Evolutionary conservation across 768 basidiomycete species (phyloP).

Genomic region (Glaciozyma martinii): DNA sequence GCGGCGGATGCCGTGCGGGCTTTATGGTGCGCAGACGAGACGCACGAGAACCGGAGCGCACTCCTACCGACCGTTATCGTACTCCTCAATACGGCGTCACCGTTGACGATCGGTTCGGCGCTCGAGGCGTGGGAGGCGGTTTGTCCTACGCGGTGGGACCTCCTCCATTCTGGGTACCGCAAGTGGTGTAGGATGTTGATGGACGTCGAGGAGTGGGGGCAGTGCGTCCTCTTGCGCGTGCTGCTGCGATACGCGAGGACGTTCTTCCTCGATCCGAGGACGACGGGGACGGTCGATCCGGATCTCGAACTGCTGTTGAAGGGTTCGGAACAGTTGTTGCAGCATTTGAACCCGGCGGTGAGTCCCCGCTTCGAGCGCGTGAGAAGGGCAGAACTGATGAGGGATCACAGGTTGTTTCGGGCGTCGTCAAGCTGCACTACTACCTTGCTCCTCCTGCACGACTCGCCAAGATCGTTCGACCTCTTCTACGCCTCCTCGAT

Average conservation of each 20-base stretch:
- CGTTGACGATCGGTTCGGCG: conserved; percentile 78
- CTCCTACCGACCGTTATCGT: conserved; percentile 45
- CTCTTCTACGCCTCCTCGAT: conserved; percentile 60
- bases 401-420: conserved; percentile 62
- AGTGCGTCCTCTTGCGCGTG: conserved; percentile 66
- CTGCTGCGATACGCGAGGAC: conserved; percentile 70
- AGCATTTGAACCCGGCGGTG: conserved; percentile 80
- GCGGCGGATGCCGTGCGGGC: conserved; percentile 70
- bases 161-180: conserved; percentile 80
- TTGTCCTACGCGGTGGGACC: conserved; percentile 71
- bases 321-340: conserved; percentile 66
- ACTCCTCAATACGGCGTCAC: conserved; percentile 58
- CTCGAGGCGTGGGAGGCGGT: conserved; percentile 74
- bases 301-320: conserved; percentile 68
- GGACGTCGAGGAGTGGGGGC: conserved; percentile 96
- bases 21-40: conserved; percentile 50
- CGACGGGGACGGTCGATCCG: conserved; percentile 45
- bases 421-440: conserved; percentile 62
- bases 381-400: background rate
- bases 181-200: conserved; percentile 71
- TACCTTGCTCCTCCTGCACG: conserved; percentile 58
- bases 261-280: conserved; percentile 28
- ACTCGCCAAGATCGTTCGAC: conserved; percentile 53
- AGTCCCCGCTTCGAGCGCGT: conserved; percentile 33
- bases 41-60: conserved; percentile 54